Evolutionary conservation across 1,284 basidiomycete genomes (phyloP).

Genomic region (Sporisorium graminicola): DNA sequence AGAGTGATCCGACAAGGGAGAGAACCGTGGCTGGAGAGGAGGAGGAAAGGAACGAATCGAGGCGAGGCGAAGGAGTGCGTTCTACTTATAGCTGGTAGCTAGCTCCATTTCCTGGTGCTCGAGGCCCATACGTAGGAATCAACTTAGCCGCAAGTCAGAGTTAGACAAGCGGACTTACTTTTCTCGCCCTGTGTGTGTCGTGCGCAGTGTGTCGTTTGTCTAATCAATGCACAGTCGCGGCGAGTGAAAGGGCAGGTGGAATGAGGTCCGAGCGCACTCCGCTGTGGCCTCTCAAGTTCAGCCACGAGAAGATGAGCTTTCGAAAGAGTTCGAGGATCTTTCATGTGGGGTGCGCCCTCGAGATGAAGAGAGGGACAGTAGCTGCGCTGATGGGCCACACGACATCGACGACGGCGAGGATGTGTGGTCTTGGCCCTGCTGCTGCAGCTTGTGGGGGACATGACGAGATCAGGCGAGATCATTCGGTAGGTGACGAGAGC

Average conservation of each 20-base stretch:
- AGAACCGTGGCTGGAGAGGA: not conserved
- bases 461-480: too few species aligned
- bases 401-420: not conserved
- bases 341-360: too few species aligned
- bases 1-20: not conserved
- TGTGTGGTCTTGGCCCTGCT: not conserved
- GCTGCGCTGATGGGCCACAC: constrained; percentile 5
- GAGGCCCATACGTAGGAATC: not conserved
- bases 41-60: not conserved
- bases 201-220: constrained; percentile 6
- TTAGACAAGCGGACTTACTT: not conserved
- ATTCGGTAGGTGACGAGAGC: too few species aligned
- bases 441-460: not conserved
- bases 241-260: too few species aligned
- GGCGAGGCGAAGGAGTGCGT: not conserved
- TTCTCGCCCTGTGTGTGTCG: not conserved
- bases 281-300: not conserved
- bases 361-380: too few species aligned
- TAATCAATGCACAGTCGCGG: not conserved
- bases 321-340: not conserved
- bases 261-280: constrained; percentile 6
- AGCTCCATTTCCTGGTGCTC: too few species aligned
- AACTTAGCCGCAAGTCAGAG: not conserved
- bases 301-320: not conserved
- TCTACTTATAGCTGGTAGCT: constrained; percentile 3